Percentiles rank a stretch among this genome's conserved stretches.
These are phyloP conservation scores for Penicillium sclerotigenum DNA, from an alignment of 2,329 filamentous ascomycete species.

Conservation along the genomic window DNA sequence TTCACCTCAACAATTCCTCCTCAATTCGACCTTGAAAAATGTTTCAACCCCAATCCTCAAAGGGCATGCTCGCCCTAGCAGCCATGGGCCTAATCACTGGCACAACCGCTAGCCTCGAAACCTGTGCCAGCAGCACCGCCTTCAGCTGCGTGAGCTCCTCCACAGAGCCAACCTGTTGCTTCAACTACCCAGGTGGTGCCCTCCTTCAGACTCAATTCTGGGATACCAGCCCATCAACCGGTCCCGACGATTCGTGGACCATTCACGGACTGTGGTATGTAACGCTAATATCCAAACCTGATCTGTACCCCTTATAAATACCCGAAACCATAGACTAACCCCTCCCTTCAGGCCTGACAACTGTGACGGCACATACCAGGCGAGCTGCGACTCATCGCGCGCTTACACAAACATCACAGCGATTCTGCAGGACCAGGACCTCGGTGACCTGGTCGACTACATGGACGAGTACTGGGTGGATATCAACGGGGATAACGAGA, in stretches of 20 bases:
- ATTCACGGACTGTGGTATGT: conserved; percentile 56
- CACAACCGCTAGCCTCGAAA: conserved; percentile 24
- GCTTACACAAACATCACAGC: conserved; percentile 56
- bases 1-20: not conserved
- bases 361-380: conserved; percentile 58
- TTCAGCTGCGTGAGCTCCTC: conserved; percentile 57
- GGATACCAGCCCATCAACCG: conserved; percentile 55
- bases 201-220: conserved; percentile 60
- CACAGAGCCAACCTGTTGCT: conserved; percentile 54
- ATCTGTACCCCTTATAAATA: not conserved
- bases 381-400: conserved; percentile 54
- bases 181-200: conserved; percentile 57
- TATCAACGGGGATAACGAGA: conserved; percentile 53
- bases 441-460: conserved; percentile 51
- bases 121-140: conserved; percentile 38
- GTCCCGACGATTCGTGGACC: conserved; percentile 57
- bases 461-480: conserved; percentile 63
- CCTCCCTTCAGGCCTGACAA: conserved; percentile 42
- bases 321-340: not conserved
- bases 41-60: conserved; percentile 9
- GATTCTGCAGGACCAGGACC: conserved; percentile 52
- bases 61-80: conserved; percentile 26
- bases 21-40: not conserved
- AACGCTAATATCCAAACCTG: not conserved
- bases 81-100: conserved; percentile 20